These are phyloP conservation scores for Pseudozyma thailandica DNA, from an alignment of 1,284 basidiomycete species.

Conservation along the genomic window DNA sequence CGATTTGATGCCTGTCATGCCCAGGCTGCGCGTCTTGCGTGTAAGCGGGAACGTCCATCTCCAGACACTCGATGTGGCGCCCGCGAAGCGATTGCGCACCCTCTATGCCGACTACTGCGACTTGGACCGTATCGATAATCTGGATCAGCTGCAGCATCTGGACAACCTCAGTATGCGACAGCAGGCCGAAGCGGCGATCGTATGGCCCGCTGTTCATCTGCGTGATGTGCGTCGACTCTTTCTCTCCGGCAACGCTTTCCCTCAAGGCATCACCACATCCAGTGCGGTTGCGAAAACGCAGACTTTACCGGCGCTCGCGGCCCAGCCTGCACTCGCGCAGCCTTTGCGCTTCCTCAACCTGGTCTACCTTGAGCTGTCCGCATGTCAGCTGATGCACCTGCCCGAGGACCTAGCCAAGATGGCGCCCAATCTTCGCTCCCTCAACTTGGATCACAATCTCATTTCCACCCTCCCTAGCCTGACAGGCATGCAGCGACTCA, in stretches of 20 bases:
- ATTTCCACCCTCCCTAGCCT: slow-evolving; percentile 55
- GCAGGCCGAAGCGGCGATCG: slow-evolving; percentile 76
- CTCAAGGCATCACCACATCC: slow-evolving; percentile 27
- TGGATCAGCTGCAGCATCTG: slow-evolving; percentile 75
- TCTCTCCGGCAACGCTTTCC: slow-evolving; percentile 79
- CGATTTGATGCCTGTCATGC: slow-evolving; percentile 52
- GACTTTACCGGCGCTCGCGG: slow-evolving; percentile 3
- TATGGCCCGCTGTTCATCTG: slow-evolving; percentile 76
- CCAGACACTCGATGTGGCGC: slow-evolving; percentile 76
- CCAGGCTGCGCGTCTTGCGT: slow-evolving; percentile 77
- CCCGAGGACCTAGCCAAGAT: slow-evolving; percentile 77
- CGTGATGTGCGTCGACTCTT: slow-evolving; percentile 92
- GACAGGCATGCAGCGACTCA: slow-evolving; percentile 50
- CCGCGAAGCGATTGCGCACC: slow-evolving; percentile 81
- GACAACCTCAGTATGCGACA: slow-evolving; percentile 92
- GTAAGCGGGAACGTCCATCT: slow-evolving; percentile 82
- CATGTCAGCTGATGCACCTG: slow-evolving; percentile 82
- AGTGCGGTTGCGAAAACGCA: slow-evolving; percentile 8
- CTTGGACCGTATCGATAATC: slow-evolving; percentile 71
- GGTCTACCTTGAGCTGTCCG: slow-evolving; percentile 90
- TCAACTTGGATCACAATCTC: slow-evolving; percentile 74
- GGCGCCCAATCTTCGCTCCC: slow-evolving; percentile 85
- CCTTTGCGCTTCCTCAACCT: slow-evolving; percentile 78
- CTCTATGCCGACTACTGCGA: slow-evolving; percentile 91
- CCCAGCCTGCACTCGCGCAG: slow-evolving; percentile 10